phyloP scores from a whole-genome alignment of 1,284 basidiomycete genomes.

The Earliella scabrosa region DNA sequence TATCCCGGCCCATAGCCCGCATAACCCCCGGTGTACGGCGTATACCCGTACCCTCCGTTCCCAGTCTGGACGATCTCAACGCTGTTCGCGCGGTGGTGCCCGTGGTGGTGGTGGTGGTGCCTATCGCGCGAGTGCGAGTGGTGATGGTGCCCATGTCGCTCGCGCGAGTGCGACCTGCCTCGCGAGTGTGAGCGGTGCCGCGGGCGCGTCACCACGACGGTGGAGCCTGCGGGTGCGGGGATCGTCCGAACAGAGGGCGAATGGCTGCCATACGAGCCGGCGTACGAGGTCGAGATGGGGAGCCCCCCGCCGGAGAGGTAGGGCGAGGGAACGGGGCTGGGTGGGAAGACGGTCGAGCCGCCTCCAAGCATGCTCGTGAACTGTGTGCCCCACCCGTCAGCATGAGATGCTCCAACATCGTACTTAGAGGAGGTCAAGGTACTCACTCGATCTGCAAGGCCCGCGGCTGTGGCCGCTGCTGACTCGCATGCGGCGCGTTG shows the following conservation, averaged over 20 bases:
- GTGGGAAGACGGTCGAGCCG: neutral
- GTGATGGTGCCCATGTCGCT: neutral
- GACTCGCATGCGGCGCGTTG: conserved; percentile 24
- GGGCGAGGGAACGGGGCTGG: conserved; percentile 5
- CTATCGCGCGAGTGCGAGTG: neutral
- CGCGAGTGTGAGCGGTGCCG: conserved; percentile 4
- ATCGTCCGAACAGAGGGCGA: neutral
- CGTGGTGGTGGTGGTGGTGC: conserved; percentile 4
- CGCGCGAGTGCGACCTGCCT: neutral
- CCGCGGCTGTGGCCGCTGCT: conserved; percentile 18
- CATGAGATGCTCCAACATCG: neutral
- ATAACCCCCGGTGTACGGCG: neutral
- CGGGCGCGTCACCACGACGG: conserved; percentile 1
- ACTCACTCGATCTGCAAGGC: conserved; percentile 17
- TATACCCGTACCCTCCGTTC: neutral
- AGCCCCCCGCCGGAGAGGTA: neutral
- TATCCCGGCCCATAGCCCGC: neutral
- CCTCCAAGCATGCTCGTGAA: neutral
- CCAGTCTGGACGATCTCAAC: conserved; percentile 7
- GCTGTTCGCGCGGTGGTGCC: neutral
- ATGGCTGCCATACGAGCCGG: neutral
- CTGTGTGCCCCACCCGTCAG: neutral
- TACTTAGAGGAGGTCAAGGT: neutral
- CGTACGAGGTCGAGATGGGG: no score
- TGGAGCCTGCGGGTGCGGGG: conserved; percentile 1